Evolutionary conservation across 129 eudicot genomes (phyloP), one percentile per base, ranked within the genome.

Genomic region (Centrapalus pauciflorus): DNA sequence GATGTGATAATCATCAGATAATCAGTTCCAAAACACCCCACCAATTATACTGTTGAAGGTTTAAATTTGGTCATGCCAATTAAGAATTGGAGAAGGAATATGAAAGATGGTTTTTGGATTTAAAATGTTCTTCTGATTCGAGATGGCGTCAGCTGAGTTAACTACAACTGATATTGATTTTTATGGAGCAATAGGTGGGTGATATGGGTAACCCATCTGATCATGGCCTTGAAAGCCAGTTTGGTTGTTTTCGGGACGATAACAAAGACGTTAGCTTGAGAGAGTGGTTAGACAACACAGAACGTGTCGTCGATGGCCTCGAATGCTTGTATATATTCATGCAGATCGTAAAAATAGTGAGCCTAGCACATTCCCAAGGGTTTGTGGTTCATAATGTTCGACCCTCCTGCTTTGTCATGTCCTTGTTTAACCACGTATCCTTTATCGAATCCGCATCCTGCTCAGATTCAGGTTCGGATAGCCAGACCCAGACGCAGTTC

Each of bases 341-440:
- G 68, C 98, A 88, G 67, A 80, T 92, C 40, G 96, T 81, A 0
- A 87, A 92, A 77, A 78, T 83, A 40, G 95, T 92, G 6, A 85
- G 61, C 72, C 48, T 84, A 29, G 95, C 96, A 25, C 98, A 92
- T 71, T 77, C 89, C 0, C 91, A 88, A 68, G 96, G 96, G 61
- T 59, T 85, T 58, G 81, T 92, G 24, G 84, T 88, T 24, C 90
- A 73, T 24, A 92, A 88, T 75, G 87, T 79, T 59, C 72, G 95
- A 20, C 98, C 98, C 6, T 93, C 98, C 2, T 93, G 95, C 73
- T 93, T 93, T 37, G 76, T 93, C 26, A 93, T 93, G 91, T 88
- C 96, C 13, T 88, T 86, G 10, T 82, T 76, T 69, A 85, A 82
- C 54, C 85, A 80, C 14, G 95, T 92, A 3, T 83, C 95, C 23